These are phyloP conservation scores for Pinus taeda DNA, from an alignment of 75 land plant species.

Conservation along the genomic window DNA sequence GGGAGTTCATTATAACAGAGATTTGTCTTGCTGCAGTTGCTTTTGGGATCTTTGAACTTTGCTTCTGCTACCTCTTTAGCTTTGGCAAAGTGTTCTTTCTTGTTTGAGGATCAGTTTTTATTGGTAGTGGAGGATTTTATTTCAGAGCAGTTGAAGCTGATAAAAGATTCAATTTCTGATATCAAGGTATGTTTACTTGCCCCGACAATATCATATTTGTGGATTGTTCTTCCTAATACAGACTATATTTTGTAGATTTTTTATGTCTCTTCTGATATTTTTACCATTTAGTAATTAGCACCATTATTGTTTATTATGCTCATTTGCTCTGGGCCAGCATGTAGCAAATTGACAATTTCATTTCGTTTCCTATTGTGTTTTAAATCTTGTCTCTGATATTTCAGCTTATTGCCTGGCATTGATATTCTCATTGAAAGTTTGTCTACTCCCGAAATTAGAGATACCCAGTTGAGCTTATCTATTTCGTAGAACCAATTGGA, in stretches of 20 bases:
- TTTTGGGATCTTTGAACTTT: conserved; percentile 39
- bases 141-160: conserved; percentile 41
- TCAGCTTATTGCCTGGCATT: neutral
- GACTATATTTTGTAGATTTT: neutral
- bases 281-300: neutral
- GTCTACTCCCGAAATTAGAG: neutral
- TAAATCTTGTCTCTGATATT: neutral
- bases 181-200: conserved; percentile 37
- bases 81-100: conserved; percentile 29
- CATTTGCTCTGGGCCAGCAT: neutral
- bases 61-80: conserved; percentile 28
- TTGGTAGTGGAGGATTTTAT: conserved; percentile 43
- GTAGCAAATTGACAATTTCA: neutral
- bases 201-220: neutral
- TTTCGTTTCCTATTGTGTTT: neutral
- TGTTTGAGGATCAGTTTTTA: conserved; percentile 26
- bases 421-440: neutral
- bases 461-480: too few species aligned
- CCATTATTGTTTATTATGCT: neutral
- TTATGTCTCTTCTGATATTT: neutral
- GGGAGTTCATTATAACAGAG: neutral
- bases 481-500: too few species aligned
- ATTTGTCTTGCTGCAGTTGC: conserved; percentile 36
- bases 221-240: neutral
- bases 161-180: conserved; percentile 49